Base-by-base conservation (phyloP, 441 rosid genomes). In the Rhodomyrtus psidioides region DNA sequence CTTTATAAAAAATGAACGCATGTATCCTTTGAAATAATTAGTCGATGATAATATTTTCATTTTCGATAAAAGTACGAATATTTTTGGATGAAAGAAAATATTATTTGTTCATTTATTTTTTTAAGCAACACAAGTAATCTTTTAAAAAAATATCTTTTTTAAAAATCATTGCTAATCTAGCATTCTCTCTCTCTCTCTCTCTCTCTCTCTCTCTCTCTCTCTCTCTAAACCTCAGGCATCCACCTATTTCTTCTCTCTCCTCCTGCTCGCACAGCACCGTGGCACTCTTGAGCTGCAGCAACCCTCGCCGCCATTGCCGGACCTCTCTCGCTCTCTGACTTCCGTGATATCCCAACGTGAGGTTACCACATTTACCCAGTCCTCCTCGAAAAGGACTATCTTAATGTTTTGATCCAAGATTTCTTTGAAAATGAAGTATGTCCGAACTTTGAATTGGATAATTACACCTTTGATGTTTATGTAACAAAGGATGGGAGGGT, bases 381-480 rank as follows among this genome's bases (percentile, higher is more conserved):
- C 49, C 94, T 96, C 23, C 53, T 88, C 10, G 91, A 89, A 85
- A 93, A 88, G 89, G 82, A 46, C 42, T 51, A 85, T 82, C 55
- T 94, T 51, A 84, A 89, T 55, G 55, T 12, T 7, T 88, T 93
- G 91, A 89, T 96, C 0, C 86, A 88, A 82, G 90, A 90, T 1
- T 94, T 96, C 70, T 94, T 93, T 83, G 82, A 82, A 6, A 89
- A 88, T 9, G 59, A 86, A 27, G 92, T 94, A 86, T 91, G 88
- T 87, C n/a, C 53, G 85, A 88, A 83, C 23, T 96, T 95, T 70
- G 93, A 92, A 54, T 96, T 92, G 24, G 95, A 93, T 51, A 83
- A 87, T n/a, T 96, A 93, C 84, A 86, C 94, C 16, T 95, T 94
- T 84, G 98, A 95, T 88, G 93, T 95, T 30, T 94, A 94, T 83